Evolutionary conservation across 1,284 basidiomycete species (phyloP), one percentile per base, ranked within the genome.

Genomic region (Earliella scabrosa): DNA sequence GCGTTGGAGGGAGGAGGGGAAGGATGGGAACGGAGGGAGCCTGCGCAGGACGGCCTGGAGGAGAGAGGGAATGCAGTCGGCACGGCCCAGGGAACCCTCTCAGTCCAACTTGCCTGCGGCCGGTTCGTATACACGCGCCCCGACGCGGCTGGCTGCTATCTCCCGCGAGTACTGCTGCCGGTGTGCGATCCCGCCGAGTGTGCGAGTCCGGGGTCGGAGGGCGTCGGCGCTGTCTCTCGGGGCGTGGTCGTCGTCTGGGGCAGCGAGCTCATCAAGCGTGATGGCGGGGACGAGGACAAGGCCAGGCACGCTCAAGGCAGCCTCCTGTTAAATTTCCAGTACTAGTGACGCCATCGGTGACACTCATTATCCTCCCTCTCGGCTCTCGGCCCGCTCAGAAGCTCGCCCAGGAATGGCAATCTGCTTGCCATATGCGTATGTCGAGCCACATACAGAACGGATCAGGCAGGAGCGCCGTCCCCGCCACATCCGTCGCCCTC

Each of bases 291-390:
- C 38, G 23, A 8, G 47, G 38, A 45, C 46, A 50, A 32, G 40
- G 35, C 23, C 53, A 51, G 56, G 56, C 51, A 58, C 56, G 24
- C 44, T 36, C 48, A 27, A 51, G 53, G 26, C 53, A 39, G 34
- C 45, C 50, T 49, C 54, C 53, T 35, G 27, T 52, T n/a, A 43
- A 44, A 38, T 46, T 18, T 39, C 39, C 34, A n/a, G n/a, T n/a
- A n/a, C n/a, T 31, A 24, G 52, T 60, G 58, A 60, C 58, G 58
- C 54, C 58, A 60, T 60, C 20, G 21, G 44, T 60, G 51, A 60
- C 58, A 41, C 50, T 21, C 56, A 27, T 41, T 36, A 13, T 32
- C 8, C 44, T 21, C 26, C 11, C 21, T 16, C 43, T 32, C 47
- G 47, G 29, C 24, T n/a, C 47, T 18, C 56, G 56, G 51, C 16